Base-by-base conservation (phyloP, 768 basidiomycete genomes). In the Lepiota brunneoincarnata region DNA sequence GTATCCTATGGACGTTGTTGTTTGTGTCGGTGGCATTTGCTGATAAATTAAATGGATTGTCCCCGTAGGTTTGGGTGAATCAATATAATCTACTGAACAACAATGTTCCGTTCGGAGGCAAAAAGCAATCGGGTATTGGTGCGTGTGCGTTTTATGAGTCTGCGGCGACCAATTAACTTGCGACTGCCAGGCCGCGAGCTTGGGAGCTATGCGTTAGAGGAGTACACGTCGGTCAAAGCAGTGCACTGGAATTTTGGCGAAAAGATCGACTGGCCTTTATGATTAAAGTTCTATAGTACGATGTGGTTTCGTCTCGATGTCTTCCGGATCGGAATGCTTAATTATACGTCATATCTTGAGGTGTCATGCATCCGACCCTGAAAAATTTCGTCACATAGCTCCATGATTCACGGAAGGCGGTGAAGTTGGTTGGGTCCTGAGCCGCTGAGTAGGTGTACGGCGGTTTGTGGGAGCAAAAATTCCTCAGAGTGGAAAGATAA, bases 81-180 rank as follows among this genome's bases (percentile, higher is more conserved):
- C 87, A 92, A 64, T 95, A 93, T 72, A 89, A 87, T 64, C 38
- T 89, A 11, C 68, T 96, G 52, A 81, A 82, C 71, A 91, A 91
- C 67, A 92, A 95, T 55, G 87, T 93, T 41, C 96, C 96, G 1
- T 98, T 98, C 64, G 95, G 96, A 35, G 96, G 95, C 20, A 96
- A 90, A 75, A 96, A 95, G 71, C 88, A 91, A 67, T 91, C 89
- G 39, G 93, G 93, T 49, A 85, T 91, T 63, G 87, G 90, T 89
- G 60, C 54, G 79, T 70, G 49, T 38, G 18, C 9, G 47, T 17
- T 23, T 34, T 43, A 17, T 20, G 12, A 40, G 26, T 17, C 46
- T 51, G 5, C 28, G 40, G n/a, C 24, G 7, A 4, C 6, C 50
- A 17, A 34, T 41, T 56, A 38, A 44, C 12, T 11, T 15, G 46